Evolutionary conservation across 148 eudicot species (phyloP), one percentile per base, ranked within the genome.

Genomic region (Spergularia bocconei): DNA sequence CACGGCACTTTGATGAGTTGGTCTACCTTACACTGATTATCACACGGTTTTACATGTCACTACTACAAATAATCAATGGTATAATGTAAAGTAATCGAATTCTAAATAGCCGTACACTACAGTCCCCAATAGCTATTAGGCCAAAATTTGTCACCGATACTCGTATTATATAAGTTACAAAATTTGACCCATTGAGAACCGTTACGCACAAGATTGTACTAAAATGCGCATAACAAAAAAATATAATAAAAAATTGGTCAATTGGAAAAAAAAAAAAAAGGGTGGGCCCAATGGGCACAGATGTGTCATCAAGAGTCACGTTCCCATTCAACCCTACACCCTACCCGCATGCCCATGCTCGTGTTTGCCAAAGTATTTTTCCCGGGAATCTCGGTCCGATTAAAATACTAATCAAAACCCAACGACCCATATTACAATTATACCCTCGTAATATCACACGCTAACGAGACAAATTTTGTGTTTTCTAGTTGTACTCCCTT

Each of bases 321-420:
- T 64, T 67, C 48, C 39, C 73, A 72, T 59, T 71, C 59, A 53
- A 62, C 77, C 80, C 87, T 82, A 48, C 90, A 73, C 56, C 44
- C 47, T 79, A 54, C 78, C 78, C 75, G 74, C 84, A 72, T 74
- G 81, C 79, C 75, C 79, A 75, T 67, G 85, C 83, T 79, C 59
- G 72, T 81, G 72, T 75, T 76, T 41, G 68, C 52, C 70, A 77
- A 72, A 76, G 54, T 44, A 20, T 25, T 56, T 81, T 71, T 69
- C 59, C 82, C 77, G 77, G 80, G 87, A 78, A 79, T 85, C 84
- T 82, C 81, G 84, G 67, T 14, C n/a, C 4, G n/a, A 20, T 38
- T 51, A 13, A 7, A 56, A 63, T 56, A 50, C 8, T 59, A 12
- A 75, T 38, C n/a, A 2, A 2, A 21, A 1, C n/a, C 11, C 4